Evolutionary conservation across 1,139 yeast species (phyloP), one percentile per base, ranked within the genome.

Genomic region (Suhomyces bribrorum): DNA sequence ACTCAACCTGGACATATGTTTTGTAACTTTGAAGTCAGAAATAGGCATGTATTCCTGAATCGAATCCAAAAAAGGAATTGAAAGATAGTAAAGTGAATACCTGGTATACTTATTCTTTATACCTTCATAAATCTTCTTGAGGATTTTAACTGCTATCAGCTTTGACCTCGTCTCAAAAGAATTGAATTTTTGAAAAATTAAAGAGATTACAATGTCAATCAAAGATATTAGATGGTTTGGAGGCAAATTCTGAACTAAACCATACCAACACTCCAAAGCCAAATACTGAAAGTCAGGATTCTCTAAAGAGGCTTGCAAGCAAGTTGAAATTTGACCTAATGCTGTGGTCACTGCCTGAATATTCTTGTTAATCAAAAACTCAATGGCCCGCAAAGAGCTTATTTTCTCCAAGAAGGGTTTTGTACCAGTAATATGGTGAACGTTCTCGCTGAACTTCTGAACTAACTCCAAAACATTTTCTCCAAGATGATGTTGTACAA

Each of bases 301-400:
- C 28, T 83, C 90, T 23, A 90, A 62, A 0, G 94, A 84, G 0
- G 92, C 81, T 54, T 89, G 97, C 14, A 94, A 64, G 50, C 95
- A 86, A 1, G 95, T 85, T 41, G 89, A 83, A 5, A 94, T 77
- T 56, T 92, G 98, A 0, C 97, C 96, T 25, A 90, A 66, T 0
- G 95, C 92, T 4, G 88, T 77, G 2, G 85, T 79, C 13, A 87
- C 78, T 1, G 83, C 75, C 4, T 71, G 58, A 5, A 81, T 79
- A 20, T 86, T 72, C n/a, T 81, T 72, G 35, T 73, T 69, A 14
- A 87, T 79, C 27, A 90, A 63, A 46, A 83, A 79, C 31, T 81
- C 79, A 27, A 92, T 75, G 0, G 96, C 96, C 37, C 79, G 68
- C 7, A 92, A 71, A 1, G 95, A 85, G 31, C 81, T 75, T 1